Evolutionary conservation across 2,329 filamentous ascomycete species (phyloP), one percentile per base, ranked within the genome.

Genomic region (Aspergillus arachidicola): DNA sequence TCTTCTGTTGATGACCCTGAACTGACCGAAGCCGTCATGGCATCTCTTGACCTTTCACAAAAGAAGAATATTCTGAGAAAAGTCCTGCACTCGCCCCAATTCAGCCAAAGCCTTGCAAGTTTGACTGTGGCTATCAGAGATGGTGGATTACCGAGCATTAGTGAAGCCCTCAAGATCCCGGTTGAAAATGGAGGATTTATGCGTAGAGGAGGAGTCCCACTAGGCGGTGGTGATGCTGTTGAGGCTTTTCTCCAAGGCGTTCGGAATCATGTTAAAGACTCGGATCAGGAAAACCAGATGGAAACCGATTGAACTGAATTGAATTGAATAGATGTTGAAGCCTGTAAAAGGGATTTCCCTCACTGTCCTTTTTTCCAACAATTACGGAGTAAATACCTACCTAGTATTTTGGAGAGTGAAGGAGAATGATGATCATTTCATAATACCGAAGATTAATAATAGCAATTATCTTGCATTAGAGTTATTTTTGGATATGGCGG

Each of bases 161-260:
- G 93, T 7, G 93, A 96, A 71, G 94, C 94, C 4, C 82, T 99
- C 45, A 87, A 89, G 7, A 86, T 98, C 63, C 87, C 88, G 69
- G 87, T 99, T 23, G 86, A 90, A 73, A 93, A 97, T 74, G 91
- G 91, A n/a, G 94, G 94, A 4, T 91, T 91, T 67, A 85, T 96
- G 72, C 85, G 85, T 65, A 89, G 91, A 60, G 90, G 92, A 6
- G 90, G 87, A 57, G 89, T 97, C 82, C 94, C 94, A 2, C 79
- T 97, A 53, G 94, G 94, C 50, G 94, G 94, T 58, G 92, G 91
- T 6, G 90, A 95, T 71, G 94, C 94, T 14, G 89, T 99, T 1
- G 90, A 96, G 80, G 92, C 91, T 4, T 99, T 99, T 78, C 85
- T 99, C 26, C 87, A 96, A 61, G 95, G 94, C 3, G 89, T 97